Base-by-base conservation (phyloP, 2,329 filamentous ascomycete genomes). In the Dothistroma pini region DNA sequence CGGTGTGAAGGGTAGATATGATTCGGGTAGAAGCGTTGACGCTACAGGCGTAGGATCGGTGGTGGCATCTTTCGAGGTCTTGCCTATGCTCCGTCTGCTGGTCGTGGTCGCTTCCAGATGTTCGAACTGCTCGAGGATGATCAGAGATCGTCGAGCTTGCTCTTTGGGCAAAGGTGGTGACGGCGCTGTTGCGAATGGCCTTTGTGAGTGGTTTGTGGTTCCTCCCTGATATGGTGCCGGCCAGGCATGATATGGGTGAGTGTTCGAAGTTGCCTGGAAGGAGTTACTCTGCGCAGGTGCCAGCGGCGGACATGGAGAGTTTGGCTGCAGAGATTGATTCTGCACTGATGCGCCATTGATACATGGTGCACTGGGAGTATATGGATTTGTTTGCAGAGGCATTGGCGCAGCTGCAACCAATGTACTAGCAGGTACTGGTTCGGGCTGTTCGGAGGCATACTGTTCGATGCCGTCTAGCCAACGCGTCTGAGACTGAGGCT, bases 21-120 rank as follows among this genome's bases (percentile, higher is more conserved):
- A 69, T 61, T 73, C 73, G 9, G 77, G 75, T 10, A 75, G 78
- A 11, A 90, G 78, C 56, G 85, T 83, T 6, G 87, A 77, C 10
- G 87, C 78, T 57, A 83, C 83, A 32, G 84, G 81, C 19, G 82
- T 81, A 10, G 82, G 81, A 32, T 83, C 69, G 80, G 81, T 63
- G 81, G 66, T 52, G 31, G 56, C 56, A 51, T 66, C 62, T 38
- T 67, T 64, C 8, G 59, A 32, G 19, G 62, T 47, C 32, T 68
- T 66, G 4, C 64, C 48, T 16, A 61, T 51, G 50, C 65, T 44
- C 59, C 65, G 59, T 49, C 65, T 67, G 32, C 61, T 61, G 12
- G 67, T 66, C 21, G 66, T 66, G 16, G 63, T 34, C 60, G 53
- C 64, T 48, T 70, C 67, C 29, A 77, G 73, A 41, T 71, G 67